phyloP scores from a whole-genome alignment of 2,329 filamentous ascomycete genomes.

The Diaporthe nobilis region DNA sequence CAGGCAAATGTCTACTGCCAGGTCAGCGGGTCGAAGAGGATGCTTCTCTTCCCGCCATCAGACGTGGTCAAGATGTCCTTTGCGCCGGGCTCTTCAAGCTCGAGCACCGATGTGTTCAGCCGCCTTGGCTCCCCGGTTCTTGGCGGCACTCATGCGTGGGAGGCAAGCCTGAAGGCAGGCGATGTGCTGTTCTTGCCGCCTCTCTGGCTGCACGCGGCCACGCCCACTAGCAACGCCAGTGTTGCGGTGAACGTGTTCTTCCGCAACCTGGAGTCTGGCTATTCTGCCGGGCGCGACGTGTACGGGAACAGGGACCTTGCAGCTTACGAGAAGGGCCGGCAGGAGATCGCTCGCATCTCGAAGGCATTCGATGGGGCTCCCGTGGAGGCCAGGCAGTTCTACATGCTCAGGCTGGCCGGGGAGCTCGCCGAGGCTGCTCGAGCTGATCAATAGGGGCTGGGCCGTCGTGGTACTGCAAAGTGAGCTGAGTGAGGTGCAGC shows the following conservation, averaged over 20 bases:
- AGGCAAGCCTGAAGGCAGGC: conserved; percentile 76
- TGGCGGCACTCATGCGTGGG: conserved; percentile 71
- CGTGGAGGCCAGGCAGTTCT: conserved; percentile 78
- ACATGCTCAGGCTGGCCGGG: conserved; percentile 78
- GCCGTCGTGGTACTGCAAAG: neutral
- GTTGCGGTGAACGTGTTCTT: conserved; percentile 95
- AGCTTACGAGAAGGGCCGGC: conserved; percentile 85
- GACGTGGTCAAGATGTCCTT: conserved; percentile 81
- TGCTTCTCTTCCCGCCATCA: conserved; percentile 83
- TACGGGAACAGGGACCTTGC: conserved; percentile 91
- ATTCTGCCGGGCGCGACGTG: conserved; percentile 83
- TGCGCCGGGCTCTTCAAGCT: conserved; percentile 84
- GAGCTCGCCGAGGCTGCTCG: conserved; percentile 65
- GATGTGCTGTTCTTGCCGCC: conserved; percentile 87
- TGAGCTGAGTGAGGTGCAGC: neutral
- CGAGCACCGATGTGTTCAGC: conserved; percentile 79
- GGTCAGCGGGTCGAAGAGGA: conserved; percentile 78
- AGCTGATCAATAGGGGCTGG: neutral
- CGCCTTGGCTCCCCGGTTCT: conserved; percentile 58
- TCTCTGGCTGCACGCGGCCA: conserved; percentile 86
- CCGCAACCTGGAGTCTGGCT: conserved; percentile 75
- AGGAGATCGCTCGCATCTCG: conserved; percentile 77
- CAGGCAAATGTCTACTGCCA: conserved; percentile 92
- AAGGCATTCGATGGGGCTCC: conserved; percentile 77
- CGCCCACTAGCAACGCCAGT: conserved; percentile 71